Evolutionary conservation across 148 eudicot species (phyloP).

Genomic region (Fagopyrum tataricum): DNA sequence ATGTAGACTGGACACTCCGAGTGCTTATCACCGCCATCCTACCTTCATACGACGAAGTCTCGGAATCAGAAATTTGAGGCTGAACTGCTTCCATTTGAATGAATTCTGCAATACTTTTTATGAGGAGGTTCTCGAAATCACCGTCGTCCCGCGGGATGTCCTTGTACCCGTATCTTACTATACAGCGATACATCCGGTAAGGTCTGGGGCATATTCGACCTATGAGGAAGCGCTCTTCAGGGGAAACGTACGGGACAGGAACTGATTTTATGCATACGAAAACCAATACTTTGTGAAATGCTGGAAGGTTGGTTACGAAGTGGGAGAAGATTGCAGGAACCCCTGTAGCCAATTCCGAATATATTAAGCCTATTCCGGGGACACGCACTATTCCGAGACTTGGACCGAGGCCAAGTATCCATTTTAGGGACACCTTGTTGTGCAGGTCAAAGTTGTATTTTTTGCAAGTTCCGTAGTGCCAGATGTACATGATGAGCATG

Average conservation of each 20-base stretch:
- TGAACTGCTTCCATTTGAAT: slow-evolving; percentile 94
- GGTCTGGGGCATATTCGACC: slow-evolving; percentile 94
- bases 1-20: slow-evolving; percentile 27
- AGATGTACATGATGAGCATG: slow-evolving; percentile 64
- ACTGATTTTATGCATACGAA: slow-evolving; percentile 89
- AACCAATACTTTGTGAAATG: slow-evolving; percentile 77
- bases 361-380: slow-evolving; percentile 83
- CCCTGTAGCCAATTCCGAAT: slow-evolving; percentile 89
- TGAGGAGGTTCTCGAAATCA: slow-evolving; percentile 72
- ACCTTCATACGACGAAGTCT: slow-evolving; percentile 65
- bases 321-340: slow-evolving; percentile 95
- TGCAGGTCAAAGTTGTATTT: slow-evolving; percentile 90
- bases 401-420: slow-evolving; percentile 94
- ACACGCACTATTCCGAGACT: slow-evolving; percentile 96
- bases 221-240: slow-evolving; percentile 83
- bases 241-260: slow-evolving; percentile 76
- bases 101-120: slow-evolving; percentile 82
- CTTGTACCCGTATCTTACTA: slow-evolving; percentile 82
- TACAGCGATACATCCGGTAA: slow-evolving; percentile 91
- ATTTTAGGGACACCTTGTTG: slow-evolving; percentile 84
- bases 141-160: slow-evolving; percentile 77
- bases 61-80: slow-evolving; percentile 47
- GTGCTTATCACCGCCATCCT: slow-evolving; percentile 93
- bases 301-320: slow-evolving; percentile 93
- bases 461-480: slow-evolving; percentile 90